A percentile compares a stretch with the other conserved stretches of the same genome.
Conservation (phyloP, 148 eudicot genomes). For the Bassia scoparia region DNA sequence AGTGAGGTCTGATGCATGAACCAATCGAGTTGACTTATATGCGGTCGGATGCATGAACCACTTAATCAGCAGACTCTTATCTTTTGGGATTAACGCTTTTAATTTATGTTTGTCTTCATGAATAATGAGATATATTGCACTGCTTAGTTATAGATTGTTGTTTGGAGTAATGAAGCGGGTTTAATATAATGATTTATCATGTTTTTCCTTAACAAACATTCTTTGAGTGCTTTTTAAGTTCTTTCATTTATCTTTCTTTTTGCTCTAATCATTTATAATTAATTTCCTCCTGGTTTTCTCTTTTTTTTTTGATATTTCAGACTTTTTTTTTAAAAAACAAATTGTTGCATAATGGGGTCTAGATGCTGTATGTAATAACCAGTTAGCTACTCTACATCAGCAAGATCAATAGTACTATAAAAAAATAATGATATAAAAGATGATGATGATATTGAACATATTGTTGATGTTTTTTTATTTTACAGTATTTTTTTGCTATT, state of each 20-base stretch:
- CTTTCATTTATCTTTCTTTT: neutral
- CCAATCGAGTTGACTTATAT: neutral
- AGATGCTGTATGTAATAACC: neutral
- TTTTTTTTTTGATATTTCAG: neutral
- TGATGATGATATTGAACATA: no score
- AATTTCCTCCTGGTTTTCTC: neutral
- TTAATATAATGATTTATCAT: neutral
- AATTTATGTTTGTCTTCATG: no score
- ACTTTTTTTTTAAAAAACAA: no score
- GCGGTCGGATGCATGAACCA: neutral
- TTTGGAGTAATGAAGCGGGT: neutral
- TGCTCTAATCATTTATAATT: neutral
- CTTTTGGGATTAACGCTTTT: neutral
- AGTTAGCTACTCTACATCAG: no score
- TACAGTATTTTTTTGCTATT: neutral
- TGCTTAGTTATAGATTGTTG: neutral
- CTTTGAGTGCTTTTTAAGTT: conserved; percentile 18
- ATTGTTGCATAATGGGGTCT: neutral
- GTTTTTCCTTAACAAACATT: conserved; percentile 5
- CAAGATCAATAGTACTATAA: no score
- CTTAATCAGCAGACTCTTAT: neutral
- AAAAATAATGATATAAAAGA: no score
- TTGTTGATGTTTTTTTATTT: no score
- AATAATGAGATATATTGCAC: neutral
- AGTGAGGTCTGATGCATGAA: neutral